A percentile compares a stretch with the other conserved stretches of the same genome.
Conservation (phyloP, 805 yeast species). For the Yarrowia sp. region DNA sequence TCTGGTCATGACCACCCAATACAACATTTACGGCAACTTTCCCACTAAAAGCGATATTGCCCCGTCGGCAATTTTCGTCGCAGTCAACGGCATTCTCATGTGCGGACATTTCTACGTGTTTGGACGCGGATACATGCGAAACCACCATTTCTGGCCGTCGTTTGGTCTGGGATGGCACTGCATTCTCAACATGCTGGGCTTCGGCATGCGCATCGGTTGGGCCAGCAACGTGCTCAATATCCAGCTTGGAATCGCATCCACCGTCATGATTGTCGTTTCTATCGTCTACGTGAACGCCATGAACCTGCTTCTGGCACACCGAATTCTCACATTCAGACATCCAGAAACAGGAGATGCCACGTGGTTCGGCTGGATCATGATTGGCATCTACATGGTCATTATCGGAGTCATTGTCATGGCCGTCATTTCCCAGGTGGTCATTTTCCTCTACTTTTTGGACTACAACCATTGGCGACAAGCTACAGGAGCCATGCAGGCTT, state of each 20-base stretch:
- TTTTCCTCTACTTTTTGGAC: conserved; percentile 56
- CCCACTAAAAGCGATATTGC: conserved; percentile 53
- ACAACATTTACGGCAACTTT: conserved; percentile 56
- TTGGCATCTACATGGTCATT: conserved; percentile 51
- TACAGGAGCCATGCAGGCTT: conserved; percentile 52
- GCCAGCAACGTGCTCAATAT: conserved; percentile 48
- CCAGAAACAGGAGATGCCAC: conserved; percentile 61
- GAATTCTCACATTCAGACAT: conserved; percentile 73
- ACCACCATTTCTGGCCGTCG: conserved; percentile 56
- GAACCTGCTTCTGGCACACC: conserved; percentile 64
- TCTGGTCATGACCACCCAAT: conserved; percentile 33
- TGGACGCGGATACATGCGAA: conserved; percentile 17
- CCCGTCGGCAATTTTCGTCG: conserved; percentile 58
- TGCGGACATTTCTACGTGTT: conserved; percentile 49
- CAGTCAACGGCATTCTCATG: conserved; percentile 48
- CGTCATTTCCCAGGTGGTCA: conserved; percentile 59
- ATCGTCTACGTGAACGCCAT: conserved; percentile 56
- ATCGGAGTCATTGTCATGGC: conserved; percentile 61
- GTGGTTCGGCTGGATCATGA: conserved; percentile 46
- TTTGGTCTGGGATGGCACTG: conserved; percentile 55
- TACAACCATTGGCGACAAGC: conserved; percentile 48
- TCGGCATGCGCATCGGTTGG: conserved; percentile 58
- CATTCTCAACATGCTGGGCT: conserved; percentile 55
- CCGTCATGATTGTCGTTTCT: conserved; percentile 55
- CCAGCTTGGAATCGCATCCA: conserved; percentile 53